Conservation (phyloP, 345 rosid genomes). For the Moringa oleifera region DNA sequence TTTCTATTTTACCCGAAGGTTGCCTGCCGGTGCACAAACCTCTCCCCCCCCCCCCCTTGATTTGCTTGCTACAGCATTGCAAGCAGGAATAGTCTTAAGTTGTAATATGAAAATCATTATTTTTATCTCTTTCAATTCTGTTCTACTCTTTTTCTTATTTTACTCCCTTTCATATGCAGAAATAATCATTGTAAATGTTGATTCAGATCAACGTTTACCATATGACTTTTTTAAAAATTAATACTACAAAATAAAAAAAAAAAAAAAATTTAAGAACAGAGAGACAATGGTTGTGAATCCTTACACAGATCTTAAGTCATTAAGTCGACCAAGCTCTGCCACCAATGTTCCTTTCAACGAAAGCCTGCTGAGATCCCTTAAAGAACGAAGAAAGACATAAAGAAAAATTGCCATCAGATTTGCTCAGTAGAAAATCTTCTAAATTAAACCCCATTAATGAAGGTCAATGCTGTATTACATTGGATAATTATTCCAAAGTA, state of each 20-base stretch:
- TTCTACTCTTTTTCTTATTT: too few species aligned
- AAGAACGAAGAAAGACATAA: conserved; percentile 14
- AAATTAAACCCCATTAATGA: too few species aligned
- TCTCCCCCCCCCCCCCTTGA: too few species aligned
- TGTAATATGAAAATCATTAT: too few species aligned
- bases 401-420: neutral
- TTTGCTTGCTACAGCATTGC: too few species aligned
- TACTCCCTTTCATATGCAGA: too few species aligned
- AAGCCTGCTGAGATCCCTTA: conserved; percentile 60
- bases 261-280: neutral
- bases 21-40: too few species aligned
- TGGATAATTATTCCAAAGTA: neutral
- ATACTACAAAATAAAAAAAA: neutral
- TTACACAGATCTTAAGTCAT: conserved; percentile 69
- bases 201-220: neutral
- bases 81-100: too few species aligned
- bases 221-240: conserved; percentile 3
- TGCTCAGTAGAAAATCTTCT: neutral
- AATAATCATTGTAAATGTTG: too few species aligned
- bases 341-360: conserved; percentile 67
- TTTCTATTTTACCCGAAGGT: too few species aligned
- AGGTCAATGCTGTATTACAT: too few species aligned
- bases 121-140: too few species aligned
- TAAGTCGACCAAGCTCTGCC: conserved; percentile 66
- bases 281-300: conserved; percentile 9